These are phyloP conservation scores for Zygosaccharomyces pseudorouxii DNA, from an alignment of 805 yeast genomes.

Conservation along the genomic window DNA sequence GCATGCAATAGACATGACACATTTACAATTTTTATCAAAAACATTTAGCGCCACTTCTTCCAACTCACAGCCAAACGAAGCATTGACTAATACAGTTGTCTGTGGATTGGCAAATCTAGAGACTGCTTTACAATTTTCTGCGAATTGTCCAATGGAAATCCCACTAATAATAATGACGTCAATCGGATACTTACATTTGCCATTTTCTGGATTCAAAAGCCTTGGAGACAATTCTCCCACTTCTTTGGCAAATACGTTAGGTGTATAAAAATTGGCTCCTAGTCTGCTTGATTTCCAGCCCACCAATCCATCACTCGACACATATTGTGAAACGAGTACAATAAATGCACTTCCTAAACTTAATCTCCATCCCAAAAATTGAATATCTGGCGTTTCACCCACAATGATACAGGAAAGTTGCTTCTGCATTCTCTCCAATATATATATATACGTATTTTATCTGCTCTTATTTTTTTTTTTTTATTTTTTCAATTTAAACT, in stretches of 20 bases:
- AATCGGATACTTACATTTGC: constrained; percentile 19
- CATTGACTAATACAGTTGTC: constrained; percentile 26
- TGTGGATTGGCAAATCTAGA: constrained; percentile 16
- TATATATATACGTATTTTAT: background rate
- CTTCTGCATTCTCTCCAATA: constrained; percentile 6
- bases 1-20: constrained; percentile 27
- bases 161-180: constrained; percentile 29
- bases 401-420: constrained; percentile 21
- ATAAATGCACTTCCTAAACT: constrained; percentile 31
- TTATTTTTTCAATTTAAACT: background rate
- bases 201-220: constrained; percentile 7
- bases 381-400: constrained; percentile 34
- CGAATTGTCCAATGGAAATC: constrained; percentile 25
- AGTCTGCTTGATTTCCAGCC: constrained; percentile 34
- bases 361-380: constrained; percentile 34
- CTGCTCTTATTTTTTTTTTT: background rate
- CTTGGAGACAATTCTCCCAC: constrained; percentile 17
- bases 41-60: constrained; percentile 21
- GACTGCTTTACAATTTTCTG: constrained; percentile 19
- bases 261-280: constrained; percentile 34
- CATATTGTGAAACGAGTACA: constrained; percentile 28
- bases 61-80: constrained; percentile 32
- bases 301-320: constrained; percentile 32
- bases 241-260: constrained; percentile 30
- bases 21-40: constrained; percentile 18